Evolutionary conservation across 2,329 filamentous ascomycete species (phyloP).

Genomic region (Colletotrichum aenigma): DNA sequence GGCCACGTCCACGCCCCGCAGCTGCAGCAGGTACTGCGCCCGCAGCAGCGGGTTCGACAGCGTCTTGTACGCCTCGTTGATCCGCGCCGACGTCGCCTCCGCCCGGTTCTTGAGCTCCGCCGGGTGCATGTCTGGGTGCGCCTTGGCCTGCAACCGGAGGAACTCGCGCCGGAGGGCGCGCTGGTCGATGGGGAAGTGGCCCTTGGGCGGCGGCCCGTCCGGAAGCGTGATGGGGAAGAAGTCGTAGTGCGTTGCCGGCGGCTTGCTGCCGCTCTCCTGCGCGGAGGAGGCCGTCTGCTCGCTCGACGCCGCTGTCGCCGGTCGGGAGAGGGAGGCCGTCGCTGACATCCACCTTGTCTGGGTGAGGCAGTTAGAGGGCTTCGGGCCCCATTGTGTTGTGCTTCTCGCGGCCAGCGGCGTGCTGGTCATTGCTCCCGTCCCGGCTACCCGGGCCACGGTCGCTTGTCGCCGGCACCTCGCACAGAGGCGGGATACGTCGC

Average conservation of each 20-base stretch:
- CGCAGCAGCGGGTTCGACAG: conserved; percentile 77
- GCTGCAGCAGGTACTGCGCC: conserved; percentile 85
- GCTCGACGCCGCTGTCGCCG: background rate
- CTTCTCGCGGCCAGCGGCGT: background rate
- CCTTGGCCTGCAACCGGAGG: conserved; percentile 77
- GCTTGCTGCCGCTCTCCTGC: background rate
- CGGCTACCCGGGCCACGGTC: conserved; percentile 20
- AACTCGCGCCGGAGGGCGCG: conserved; percentile 81
- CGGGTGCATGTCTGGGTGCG: conserved; percentile 75
- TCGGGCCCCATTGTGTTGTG: background rate
- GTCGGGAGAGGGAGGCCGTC: background rate
- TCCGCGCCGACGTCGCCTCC: conserved; percentile 78
- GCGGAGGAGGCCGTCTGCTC: background rate
- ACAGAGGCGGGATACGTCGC: conserved; percentile 36
- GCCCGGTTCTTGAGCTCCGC: conserved; percentile 62
- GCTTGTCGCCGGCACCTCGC: conserved; percentile 34
- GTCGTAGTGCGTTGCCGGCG: conserved; percentile 72
- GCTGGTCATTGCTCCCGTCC: conserved; percentile 10
- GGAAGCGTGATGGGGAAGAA: conserved; percentile 86
- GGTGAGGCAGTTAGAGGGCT: background rate
- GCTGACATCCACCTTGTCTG: conserved; percentile 16
- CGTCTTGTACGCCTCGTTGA: conserved; percentile 93
- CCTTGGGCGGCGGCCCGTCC: conserved; percentile 74
- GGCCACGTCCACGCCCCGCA: conserved; percentile 76
- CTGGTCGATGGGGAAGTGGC: conserved; percentile 77